Evolutionary conservation across 2,329 filamentous ascomycete genomes (phyloP).

Genomic region (Trichoderma sp.): DNA sequence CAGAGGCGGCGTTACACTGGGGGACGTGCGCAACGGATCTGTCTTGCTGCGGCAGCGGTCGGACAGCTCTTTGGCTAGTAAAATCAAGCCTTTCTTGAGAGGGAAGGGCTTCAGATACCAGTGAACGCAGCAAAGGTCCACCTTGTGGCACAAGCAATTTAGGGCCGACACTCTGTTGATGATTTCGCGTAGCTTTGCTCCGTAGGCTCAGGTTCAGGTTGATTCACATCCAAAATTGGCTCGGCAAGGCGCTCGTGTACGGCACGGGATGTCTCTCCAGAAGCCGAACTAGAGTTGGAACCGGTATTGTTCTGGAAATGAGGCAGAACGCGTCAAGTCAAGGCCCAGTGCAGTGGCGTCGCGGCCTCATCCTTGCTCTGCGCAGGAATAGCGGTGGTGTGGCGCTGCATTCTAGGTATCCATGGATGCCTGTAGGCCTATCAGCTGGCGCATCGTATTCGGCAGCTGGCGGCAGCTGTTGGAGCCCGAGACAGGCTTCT

Average conservation of each 20-base stretch:
- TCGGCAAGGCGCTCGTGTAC: slow-evolving; percentile 6
- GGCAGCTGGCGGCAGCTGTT: slow-evolving; percentile 21
- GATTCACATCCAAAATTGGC: slow-evolving; percentile 14
- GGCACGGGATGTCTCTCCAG: slow-evolving; percentile 25
- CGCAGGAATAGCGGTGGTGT: slow-evolving; percentile 15
- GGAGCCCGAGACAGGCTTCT: not conserved
- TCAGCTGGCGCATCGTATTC: not conserved
- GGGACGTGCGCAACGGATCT: slow-evolving; percentile 24
- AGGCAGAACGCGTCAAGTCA: slow-evolving; percentile 29
- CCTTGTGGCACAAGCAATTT: slow-evolving; percentile 19
- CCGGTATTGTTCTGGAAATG: slow-evolving; percentile 31
- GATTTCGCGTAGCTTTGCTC: slow-evolving; percentile 13
- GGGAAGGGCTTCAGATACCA: slow-evolving; percentile 6
- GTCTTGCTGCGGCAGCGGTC: not conserved
- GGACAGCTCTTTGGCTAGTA: slow-evolving; percentile 8
- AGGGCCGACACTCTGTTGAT: not conserved
- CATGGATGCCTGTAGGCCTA: not conserved
- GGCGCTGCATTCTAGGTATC: slow-evolving; percentile 1
- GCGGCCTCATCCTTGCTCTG: slow-evolving; percentile 29
- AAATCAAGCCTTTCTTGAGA: slow-evolving; percentile 8
- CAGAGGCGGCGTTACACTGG: not conserved
- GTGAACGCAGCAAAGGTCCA: slow-evolving; percentile 4
- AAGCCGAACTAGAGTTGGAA: slow-evolving; percentile 27
- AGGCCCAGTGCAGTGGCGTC: not conserved
- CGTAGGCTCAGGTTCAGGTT: not conserved